Base-by-base conservation (phyloP, 2,329 filamentous ascomycete genomes). In the Endocalyx cinctus region DNA sequence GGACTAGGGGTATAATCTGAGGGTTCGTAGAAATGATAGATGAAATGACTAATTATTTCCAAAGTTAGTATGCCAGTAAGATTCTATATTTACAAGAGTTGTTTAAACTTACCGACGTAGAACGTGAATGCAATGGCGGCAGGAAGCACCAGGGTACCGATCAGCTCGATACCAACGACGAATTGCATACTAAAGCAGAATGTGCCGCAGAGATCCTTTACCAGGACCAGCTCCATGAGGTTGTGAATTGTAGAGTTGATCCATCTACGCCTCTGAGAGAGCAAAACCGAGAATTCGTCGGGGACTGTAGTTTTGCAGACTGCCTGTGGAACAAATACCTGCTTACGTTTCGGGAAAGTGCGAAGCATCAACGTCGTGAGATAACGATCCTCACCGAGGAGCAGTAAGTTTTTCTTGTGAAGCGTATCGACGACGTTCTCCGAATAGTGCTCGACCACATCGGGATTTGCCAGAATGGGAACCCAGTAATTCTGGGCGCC, bases 171-270 rank as follows among this genome's bases (percentile, higher is more conserved):
- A 58, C 89, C 94, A 43, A 98, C 84, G 45, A 98, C 83, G 58
- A 98, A 98, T 64, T 98, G 92, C 92, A 98, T 98, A 62, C 87
- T 95, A 72, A 98, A 98, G 71, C 94, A 98, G 69, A 98, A 98
- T 4, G 92, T 98, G 46, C 92, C 92, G 57, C 92, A 98, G 12
- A 98, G 77, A 67, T 98, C 92, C 45, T 89, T 80, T 27, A 98
- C 94, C 20, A 98, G 77, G 33, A 97, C 81, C 39, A 98, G 77
- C 63, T 98, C 92, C 86, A 98, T 96, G 27, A 98, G 70, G 58
- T 98, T 98, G 71, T 98, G 92, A 31, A 98, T 84, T 5, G 92
- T 98, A 60, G 87, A 95, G 76, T 98, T 98, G 66, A 98, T 98
- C 92, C 92, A 98, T 62, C 92, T 81, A 60, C 92, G 85, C 52